Conservation (phyloP, 192 early-diverging fungal genomes). For the Mortierella claussenii region DNA sequence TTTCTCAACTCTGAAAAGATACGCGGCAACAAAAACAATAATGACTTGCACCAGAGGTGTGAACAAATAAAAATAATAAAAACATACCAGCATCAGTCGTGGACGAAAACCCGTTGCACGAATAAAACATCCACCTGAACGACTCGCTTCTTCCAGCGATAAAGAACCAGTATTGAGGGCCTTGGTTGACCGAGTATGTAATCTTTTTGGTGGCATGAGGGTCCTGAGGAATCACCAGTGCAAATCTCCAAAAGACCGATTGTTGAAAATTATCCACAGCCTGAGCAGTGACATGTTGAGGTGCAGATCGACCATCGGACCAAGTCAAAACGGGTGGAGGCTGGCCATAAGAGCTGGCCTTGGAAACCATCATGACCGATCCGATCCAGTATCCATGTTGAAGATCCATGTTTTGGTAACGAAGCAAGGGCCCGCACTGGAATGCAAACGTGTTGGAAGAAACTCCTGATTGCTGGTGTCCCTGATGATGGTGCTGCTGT, state of each 20-base stretch:
- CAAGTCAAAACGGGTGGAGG: slow-evolving; percentile 37
- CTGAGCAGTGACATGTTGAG: slow-evolving; percentile 25
- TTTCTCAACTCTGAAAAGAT: too few species aligned
- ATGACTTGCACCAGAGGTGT: too few species aligned
- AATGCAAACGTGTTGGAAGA: slow-evolving; percentile 1
- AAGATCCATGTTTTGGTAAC: slow-evolving; percentile 58
- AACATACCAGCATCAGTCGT: slow-evolving; percentile 29
- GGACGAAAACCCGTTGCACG: slow-evolving; percentile 78
- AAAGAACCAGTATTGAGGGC: slow-evolving; percentile 60
- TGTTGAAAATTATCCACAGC: slow-evolving; percentile 66
- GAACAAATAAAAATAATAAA: slow-evolving; percentile 3
- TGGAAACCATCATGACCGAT: slow-evolving; percentile 59
- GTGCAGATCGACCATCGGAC: slow-evolving; percentile 12
- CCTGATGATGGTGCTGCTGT: slow-evolving; percentile 8
- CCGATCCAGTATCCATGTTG: slow-evolving; percentile 52
- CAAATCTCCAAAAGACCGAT: slow-evolving; percentile 72
- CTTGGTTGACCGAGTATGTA: slow-evolving; percentile 44
- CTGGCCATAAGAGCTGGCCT: slow-evolving; percentile 43
- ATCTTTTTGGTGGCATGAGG: slow-evolving; percentile 48
- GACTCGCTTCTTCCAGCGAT: slow-evolving; percentile 60
- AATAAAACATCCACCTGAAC: slow-evolving; percentile 75
- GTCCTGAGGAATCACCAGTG: slow-evolving; percentile 61
- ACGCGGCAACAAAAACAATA: background rate
- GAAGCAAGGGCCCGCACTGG: slow-evolving; percentile 56
- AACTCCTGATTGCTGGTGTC: background rate